Evolutionary conservation across 1,284 basidiomycete species (phyloP).

Genomic region (Mycosarcoma maydis): DNA sequence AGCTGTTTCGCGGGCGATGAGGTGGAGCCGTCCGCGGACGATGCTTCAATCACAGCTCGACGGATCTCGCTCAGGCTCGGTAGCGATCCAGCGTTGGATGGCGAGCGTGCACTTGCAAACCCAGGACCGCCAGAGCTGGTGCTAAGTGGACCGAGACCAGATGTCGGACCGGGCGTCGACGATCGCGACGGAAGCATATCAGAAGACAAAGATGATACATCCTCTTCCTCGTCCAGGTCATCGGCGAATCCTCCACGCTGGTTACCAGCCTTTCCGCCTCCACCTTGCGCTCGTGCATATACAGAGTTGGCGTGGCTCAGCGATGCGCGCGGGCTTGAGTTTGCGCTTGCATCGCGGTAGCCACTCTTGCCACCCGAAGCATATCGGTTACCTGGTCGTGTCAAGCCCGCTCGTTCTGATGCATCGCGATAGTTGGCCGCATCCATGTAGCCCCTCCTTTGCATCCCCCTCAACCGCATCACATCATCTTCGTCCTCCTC

Average conservation of each 20-base stretch:
- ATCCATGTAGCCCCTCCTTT: constrained; percentile 28
- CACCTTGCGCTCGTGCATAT: constrained; percentile 9
- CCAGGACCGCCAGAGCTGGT: constrained; percentile 6
- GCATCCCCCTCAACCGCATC: constrained; percentile 35
- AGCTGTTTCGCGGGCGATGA: constrained; percentile 50
- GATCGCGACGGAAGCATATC: constrained; percentile 30
- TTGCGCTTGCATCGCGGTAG: constrained; percentile 35
- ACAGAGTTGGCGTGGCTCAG: constrained; percentile 23
- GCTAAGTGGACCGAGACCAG: constrained; percentile 12
- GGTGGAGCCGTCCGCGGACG: constrained; percentile 20
- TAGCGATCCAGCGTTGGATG: background rate
- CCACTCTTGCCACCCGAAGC: constrained; percentile 24
- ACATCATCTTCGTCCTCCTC: constrained; percentile 47
- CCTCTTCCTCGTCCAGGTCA: constrained; percentile 49
- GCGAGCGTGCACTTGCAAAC: constrained; percentile 12
- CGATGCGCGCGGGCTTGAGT: constrained; percentile 29
- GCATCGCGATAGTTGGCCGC: constrained; percentile 26
- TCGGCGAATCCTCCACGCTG: constrained; percentile 39
- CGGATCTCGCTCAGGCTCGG: constrained; percentile 43
- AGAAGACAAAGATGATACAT: constrained; percentile 19
- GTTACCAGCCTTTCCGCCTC: constrained; percentile 1
- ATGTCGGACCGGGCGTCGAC: constrained; percentile 16
- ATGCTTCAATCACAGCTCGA: constrained; percentile 34
- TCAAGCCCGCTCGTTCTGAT: constrained; percentile 36
- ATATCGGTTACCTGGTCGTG: constrained; percentile 17